Evolutionary conservation across 495 filamentous ascomycete species (phyloP), one percentile per base, ranked within the genome.

Genomic region (Aspergillus baeticus): DNA sequence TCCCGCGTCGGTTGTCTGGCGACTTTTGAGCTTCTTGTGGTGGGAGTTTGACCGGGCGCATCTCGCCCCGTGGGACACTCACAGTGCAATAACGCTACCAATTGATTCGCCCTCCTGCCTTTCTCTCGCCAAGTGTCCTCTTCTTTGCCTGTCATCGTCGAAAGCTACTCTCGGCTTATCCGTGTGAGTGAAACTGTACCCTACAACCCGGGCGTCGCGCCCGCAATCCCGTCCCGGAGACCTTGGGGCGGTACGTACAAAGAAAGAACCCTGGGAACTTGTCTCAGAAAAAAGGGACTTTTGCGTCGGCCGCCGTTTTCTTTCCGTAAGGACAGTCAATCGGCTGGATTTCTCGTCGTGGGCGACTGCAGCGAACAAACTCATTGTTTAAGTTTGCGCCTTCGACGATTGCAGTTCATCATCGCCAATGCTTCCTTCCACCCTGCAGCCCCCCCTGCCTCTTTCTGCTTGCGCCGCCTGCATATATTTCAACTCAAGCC

Each of bases 331-430:
- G 63, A 56, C 59, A 55, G 63, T 58, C 61, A 64, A 62, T 53
- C 35, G 54, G 35, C 31, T 63, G 59, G 57, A 56, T 52, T 55
- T 17, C 7, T 36, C 29, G 23, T 41, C 36, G 60, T 61, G 68
- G 54, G 53, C 50, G 52, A 66, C 67, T 66, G 64, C 67, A 65
- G 66, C 51, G 43, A 64, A 74, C 68, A 73, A 74, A 64, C 65
- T 55, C 68, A 72, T 73, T 73, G 69, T 72, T 66, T 44, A 44
- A 58, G 49, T 54, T 50, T 34, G 62, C 60, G 55, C 60, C 57
- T 60, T 26, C 55, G 21, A 36, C 52, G 29, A 45, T 54, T 51
- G 51, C 45, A 47, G 36, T 34, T 11, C 15, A 35, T 21, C 31
- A 29, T 57, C 37, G 43, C 54, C 53, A 37, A 51, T 53, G 38